Evolutionary conservation across 257 asterid species (phyloP), one percentile per base, ranked within the genome.

Genomic region (Rauvolfia tetraphylla): DNA sequence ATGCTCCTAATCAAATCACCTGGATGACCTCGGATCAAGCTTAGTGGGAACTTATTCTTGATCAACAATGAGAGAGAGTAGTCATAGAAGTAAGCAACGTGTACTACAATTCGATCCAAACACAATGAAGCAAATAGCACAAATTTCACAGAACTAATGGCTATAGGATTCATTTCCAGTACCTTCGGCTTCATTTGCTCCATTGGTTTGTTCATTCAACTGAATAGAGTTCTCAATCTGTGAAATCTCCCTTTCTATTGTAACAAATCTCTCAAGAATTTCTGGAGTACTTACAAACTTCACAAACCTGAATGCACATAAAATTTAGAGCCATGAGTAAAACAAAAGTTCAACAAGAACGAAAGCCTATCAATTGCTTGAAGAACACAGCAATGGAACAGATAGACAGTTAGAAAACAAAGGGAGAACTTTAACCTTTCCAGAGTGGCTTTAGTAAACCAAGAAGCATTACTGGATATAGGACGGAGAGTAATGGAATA

Each of bases 251-350:
- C 79, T 87, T 85, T 92, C 98, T 48, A 82, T 90, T 12, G 89
- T 87, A 67, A 89, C 92, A 75, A 92, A 85, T 83, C 98, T 85
- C 89, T 92, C 98, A 29, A 92, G 90, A 83, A 88, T 84, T 79
- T 92, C 97, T 9, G 97, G 97, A 48, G 93, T 87, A 79, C 85
- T 86, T 41, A 92, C 96, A 86, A 92, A 92, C 78, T 81, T 88
- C 89, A 90, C 98, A 81, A 92, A 90, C 89, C 97, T 92, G 83
- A 73, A 69, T 3, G 34, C 8, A 12, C 25, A 22, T 44, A 39
- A 7, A 23, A 14, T 46, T 15, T 76, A 61, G 29, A 67, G 29
- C 53, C 31, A 38, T 12, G 66, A 75, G 68, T 13, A n/a, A 5
- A 36, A 25, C 71, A 36, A n/a, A 25, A 33, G 17, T n/a, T 9